Conservation (phyloP, 1,139 yeast genomes). For the Protomyces arabidopsidicola region DNA sequence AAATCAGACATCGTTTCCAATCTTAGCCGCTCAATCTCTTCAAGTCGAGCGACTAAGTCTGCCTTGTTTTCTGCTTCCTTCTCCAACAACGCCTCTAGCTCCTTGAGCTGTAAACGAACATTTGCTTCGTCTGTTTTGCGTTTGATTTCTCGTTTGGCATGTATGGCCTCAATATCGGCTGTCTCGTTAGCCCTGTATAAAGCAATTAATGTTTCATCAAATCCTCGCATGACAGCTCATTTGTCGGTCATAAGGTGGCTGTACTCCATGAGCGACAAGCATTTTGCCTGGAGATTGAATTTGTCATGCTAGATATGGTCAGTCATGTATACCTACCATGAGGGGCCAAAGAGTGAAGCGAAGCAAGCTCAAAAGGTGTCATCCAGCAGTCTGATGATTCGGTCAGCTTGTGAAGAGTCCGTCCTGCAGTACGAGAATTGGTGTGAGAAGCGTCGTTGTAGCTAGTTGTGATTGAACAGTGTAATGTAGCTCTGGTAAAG, state of each 20-base stretch:
- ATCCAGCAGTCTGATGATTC: not conserved
- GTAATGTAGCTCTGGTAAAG: no score
- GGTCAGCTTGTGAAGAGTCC: no score
- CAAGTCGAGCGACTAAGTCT: not conserved
- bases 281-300: not conserved
- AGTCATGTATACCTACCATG: not conserved
- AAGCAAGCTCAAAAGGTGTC: conserved; percentile 17
- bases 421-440: no score
- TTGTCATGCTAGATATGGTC: no score
- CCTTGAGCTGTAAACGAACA: not conserved
- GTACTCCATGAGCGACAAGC: not conserved
- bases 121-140: not conserved
- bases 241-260: not conserved
- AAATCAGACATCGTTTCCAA: not conserved
- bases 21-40: not conserved
- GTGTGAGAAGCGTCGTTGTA: no score
- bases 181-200: not conserved
- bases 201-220: not conserved
- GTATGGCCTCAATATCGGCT: not conserved
- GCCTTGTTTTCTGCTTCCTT: not conserved
- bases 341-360: conserved; percentile 14
- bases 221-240: no score
- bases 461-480: no score
- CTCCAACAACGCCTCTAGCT: not conserved
- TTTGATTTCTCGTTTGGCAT: not conserved